Conservation (phyloP, 495 filamentous ascomycete species). For the Oidiodendron maius region DNA sequence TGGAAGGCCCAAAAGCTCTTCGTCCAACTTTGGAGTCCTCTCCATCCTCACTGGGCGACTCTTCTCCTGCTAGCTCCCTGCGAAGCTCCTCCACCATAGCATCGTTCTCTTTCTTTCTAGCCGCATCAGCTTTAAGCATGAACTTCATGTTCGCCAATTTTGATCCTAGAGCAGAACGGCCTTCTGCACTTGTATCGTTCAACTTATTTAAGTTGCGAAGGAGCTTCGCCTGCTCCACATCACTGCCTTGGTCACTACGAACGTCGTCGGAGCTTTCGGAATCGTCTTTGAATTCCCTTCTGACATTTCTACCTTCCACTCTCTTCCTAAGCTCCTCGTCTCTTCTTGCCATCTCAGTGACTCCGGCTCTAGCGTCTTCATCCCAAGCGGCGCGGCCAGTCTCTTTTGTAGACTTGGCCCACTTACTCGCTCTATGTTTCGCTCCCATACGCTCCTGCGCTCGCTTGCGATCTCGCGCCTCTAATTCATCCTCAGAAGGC, state of each 20-base stretch:
- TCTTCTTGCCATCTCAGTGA: constrained; percentile 74
- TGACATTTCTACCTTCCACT: constrained; percentile 68
- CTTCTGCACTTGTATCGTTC: constrained; percentile 33
- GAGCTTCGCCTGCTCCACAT: constrained; percentile 48
- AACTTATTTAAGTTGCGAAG: constrained; percentile 51
- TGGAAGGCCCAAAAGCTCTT: constrained; percentile 53
- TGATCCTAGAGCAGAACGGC: constrained; percentile 32
- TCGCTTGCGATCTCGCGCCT: constrained; percentile 69
- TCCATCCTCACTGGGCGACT: constrained; percentile 49
- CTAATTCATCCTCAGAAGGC: constrained; percentile 69
- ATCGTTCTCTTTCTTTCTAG: constrained; percentile 72
- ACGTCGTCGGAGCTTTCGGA: constrained; percentile 51
- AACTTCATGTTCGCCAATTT: constrained; percentile 74
- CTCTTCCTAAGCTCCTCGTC: constrained; percentile 81
- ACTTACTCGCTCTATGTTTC: constrained; percentile 86
- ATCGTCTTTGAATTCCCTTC: constrained; percentile 47
- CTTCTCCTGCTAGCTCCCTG: constrained; percentile 59
- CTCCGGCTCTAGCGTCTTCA: constrained; percentile 68
- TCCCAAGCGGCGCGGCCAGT: constrained; percentile 77
- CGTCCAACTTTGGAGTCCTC: constrained; percentile 51
- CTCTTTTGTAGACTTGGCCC: constrained; percentile 84
- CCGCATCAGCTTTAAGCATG: constrained; percentile 83
- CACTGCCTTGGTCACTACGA: constrained; percentile 42
- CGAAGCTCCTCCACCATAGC: constrained; percentile 69
- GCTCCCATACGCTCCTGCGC: constrained; percentile 86